Base-by-base conservation (phyloP, 371 early-diverging fungal species). In the Entomophthora muscae region DNA sequence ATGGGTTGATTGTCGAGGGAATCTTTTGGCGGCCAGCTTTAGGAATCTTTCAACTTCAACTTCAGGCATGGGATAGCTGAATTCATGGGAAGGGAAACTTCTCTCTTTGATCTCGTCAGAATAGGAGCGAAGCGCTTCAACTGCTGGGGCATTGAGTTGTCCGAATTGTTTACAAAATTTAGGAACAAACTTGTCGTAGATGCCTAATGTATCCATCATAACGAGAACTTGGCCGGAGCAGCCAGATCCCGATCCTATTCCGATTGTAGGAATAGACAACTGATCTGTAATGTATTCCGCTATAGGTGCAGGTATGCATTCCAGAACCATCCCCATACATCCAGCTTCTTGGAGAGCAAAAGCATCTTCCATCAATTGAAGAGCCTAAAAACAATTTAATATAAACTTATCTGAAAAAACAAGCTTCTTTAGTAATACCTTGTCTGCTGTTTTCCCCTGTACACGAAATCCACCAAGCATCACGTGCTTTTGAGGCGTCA, bases 191-290 rank as follows among this genome's bases (percentile, higher is more conserved):
- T 81, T 75, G 68, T 91, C 91, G 70, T 84, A 91, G 27, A 89
- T 71, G 13, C 95, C 95, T 29, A 95, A 68, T 72, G 86, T 86
- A 68, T 97, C 98, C 66, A 85, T 77, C 67, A 83, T 80, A 21
- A 97, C 96, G 51, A 95, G 75, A 12, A 95, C 95, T 70, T 97
- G 98, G 22, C 98, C 98, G 3, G 90, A 89, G 26, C 86, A 85
- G 1, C 79, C 74, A 1, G 79, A 69, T 3, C 98, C 96, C 1
- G 95, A 93, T 26, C 98, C 98, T 65, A 98, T 98, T 26, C 98
- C 98, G 65, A 98, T 93, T 1, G 96, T 95, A 12, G 95, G 96
- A 21, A 95, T 77, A 3, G 64, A 61, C 27, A 95, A 70, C 33
- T 77, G 71, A 54, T 81, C 66, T 1, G 95, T 95, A 61, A 95